Evolutionary conservation across 2,329 filamentous ascomycete species (phyloP).

Genomic region (Pseudocercospora vitis): DNA sequence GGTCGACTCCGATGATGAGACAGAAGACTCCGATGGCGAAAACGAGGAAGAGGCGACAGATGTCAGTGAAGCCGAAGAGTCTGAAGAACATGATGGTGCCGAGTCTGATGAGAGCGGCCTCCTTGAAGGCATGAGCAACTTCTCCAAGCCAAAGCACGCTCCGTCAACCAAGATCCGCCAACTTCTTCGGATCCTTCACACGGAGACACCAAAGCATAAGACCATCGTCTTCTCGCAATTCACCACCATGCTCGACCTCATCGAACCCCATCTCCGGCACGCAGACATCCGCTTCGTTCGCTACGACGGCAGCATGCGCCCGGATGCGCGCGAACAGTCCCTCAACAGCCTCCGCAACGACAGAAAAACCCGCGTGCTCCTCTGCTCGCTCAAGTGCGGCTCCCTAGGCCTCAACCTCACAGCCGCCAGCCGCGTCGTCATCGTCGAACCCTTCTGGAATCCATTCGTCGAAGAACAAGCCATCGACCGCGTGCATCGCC

Average conservation of each 20-base stretch:
- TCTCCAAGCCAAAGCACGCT: slow-evolving; percentile 48
- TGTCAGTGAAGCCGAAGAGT: slow-evolving; percentile 44
- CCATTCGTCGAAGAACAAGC: slow-evolving; percentile 97
- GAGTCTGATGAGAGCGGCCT: slow-evolving; percentile 46
- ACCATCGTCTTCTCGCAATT: slow-evolving; percentile 99
- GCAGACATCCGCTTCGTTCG: slow-evolving; percentile 77
- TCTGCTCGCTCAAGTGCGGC: slow-evolving; percentile 93
- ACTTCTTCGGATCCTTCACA: slow-evolving; percentile 74
- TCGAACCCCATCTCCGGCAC: slow-evolving; percentile 82
- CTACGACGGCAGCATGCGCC: slow-evolving; percentile 94
- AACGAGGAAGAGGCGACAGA: slow-evolving; percentile 36
- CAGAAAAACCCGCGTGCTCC: slow-evolving; percentile 72
- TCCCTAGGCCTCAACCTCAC: slow-evolving; percentile 92
- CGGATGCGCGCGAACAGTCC: slow-evolving; percentile 86
- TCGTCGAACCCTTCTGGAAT: slow-evolving; percentile 98
- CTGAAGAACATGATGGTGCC: slow-evolving; percentile 40
- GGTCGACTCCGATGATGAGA: slow-evolving; percentile 26
- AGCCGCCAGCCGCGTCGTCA: slow-evolving; percentile 87
- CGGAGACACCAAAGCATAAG: slow-evolving; percentile 80
- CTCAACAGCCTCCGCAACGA: slow-evolving; percentile 75
- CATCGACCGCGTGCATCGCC: slow-evolving; percentile 96
- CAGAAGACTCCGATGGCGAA: slow-evolving; percentile 59
- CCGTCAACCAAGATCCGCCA: slow-evolving; percentile 90
- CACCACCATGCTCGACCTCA: slow-evolving; percentile 94
- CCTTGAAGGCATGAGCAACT: slow-evolving; percentile 24